Base-by-base conservation (phyloP, 768 basidiomycete genomes). In the Boletus tylopilopsis region DNA sequence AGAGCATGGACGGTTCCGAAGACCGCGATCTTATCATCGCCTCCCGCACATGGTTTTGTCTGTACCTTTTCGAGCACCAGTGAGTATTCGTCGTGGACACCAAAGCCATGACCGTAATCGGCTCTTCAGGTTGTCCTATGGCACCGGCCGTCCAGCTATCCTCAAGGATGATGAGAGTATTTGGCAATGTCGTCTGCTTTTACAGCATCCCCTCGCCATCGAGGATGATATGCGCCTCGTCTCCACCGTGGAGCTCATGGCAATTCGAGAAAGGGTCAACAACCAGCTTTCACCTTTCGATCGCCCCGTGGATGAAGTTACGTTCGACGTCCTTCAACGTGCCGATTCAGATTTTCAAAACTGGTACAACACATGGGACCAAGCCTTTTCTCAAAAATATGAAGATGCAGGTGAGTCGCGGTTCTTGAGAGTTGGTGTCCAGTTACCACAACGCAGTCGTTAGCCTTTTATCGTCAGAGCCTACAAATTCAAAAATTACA, bases 21-120 rank as follows among this genome's bases (percentile, higher is more conserved):
- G 93, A 97, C 60, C 79, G 82, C 38, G 81, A 89, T 25, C 74
- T 97, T 22, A 83, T 96, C 35, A 80, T 90, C 45, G 84, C 84
- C 16, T 79, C 90, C 22, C 79, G 94, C 38, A 91, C 85, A 8
- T 97, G 93, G 93, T 93, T 96, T 64, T 92, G 91, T 61, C 74
- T 94, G 15, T 94, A 93, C 64, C 79, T 95, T 32, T 92, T 94
- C 63, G 94, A 95, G 63, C 92, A 94, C 64, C 93, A 95, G 90
- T 93, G 59, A 57, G 88, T 79, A 21, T 23, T 38, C 18, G 5
- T 9, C 16, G 23, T 16, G 6, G 15, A 21, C 15, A 11, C 39
- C 15, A 10, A 12, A 11, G 5, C 16, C 15, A 29, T 42, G 15
- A 11, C 53, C n/a, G 44, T 11, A 27, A 39, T 37, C 27, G n/a